Conservation (phyloP, 192 early-diverging fungal species). For the Geranomyces variabilis region DNA sequence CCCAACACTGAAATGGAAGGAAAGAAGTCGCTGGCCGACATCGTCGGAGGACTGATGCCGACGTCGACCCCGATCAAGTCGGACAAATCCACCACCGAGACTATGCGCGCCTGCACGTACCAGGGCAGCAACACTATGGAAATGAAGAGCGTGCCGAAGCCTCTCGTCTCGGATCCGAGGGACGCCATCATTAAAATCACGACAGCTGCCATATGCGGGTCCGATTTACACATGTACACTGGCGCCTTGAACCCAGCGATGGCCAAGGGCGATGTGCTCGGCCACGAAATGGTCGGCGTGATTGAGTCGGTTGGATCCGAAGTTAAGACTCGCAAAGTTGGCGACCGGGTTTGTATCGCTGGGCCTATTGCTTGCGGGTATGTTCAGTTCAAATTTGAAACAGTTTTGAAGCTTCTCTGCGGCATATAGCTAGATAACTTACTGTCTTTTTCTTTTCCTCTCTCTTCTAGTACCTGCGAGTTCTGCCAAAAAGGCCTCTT, state of each 20-base stretch:
- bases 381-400: too few species aligned
- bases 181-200: conserved; percentile 50
- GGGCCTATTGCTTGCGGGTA: conserved; percentile 54
- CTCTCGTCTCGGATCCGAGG: conserved; percentile 48
- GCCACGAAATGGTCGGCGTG: conserved; percentile 57
- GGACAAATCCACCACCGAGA: conserved; percentile 8
- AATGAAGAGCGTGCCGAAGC: conserved; percentile 17
- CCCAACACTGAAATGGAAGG: conserved; percentile 5
- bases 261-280: conserved; percentile 45
- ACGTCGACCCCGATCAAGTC: conserved; percentile 7
- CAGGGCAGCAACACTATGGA: neutral
- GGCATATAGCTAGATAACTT: too few species aligned
- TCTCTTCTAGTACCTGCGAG: neutral
- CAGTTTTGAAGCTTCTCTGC: conserved; percentile 7
- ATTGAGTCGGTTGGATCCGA: conserved; percentile 47
- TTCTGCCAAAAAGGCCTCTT: conserved; percentile 26
- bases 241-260: conserved; percentile 1
- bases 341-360: conserved; percentile 53
- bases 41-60: conserved; percentile 1
- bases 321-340: conserved; percentile 48
- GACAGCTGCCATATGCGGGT: conserved; percentile 49
- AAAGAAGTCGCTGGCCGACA: conserved; percentile 1
- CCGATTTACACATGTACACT: conserved; percentile 10
- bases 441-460: neutral
- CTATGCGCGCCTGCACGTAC: conserved; percentile 11